A percentile compares a stretch with the other conserved stretches of the same genome.
Evolutionary conservation across 257 asterid species (phyloP).

Genomic region (Solanum bukasovii): DNA sequence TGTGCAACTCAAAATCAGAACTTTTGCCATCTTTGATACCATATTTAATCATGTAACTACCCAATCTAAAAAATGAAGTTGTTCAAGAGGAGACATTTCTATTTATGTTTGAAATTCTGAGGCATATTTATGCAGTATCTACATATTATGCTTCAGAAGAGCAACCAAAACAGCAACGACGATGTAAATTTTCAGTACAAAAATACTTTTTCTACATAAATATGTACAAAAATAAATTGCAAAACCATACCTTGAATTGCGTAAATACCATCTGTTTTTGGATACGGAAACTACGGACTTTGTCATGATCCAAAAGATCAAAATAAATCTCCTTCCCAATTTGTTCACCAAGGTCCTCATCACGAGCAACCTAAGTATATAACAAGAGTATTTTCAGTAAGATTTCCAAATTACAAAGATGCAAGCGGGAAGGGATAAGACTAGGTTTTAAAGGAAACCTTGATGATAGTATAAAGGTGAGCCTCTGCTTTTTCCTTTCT

Average conservation of each 20-base stretch:
- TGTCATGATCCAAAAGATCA: constrained; percentile 89
- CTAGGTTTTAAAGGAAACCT: constrained; percentile 28
- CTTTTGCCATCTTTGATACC: background rate
- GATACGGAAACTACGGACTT: constrained; percentile 68
- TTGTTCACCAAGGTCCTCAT: constrained; percentile 60
- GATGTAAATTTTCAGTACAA: background rate
- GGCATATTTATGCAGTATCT: background rate
- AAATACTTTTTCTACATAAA: background rate
- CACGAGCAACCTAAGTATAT: constrained; percentile 64
- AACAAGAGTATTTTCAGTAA: background rate
- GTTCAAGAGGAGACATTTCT: background rate
- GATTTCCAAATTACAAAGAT: background rate
- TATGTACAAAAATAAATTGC: background rate
- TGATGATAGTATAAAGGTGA: constrained; percentile 73
- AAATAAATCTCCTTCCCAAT: constrained; percentile 71
- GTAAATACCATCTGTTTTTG: constrained; percentile 64
- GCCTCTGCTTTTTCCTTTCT: constrained; percentile 76
- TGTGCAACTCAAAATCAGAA: background rate
- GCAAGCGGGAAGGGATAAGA: background rate
- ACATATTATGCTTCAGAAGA: background rate
- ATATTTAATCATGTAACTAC: background rate
- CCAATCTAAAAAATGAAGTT: background rate
- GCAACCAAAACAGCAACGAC: background rate
- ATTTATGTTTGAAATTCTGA: background rate
- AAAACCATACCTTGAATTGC: constrained; percentile 51